Evolutionary conservation across 169 alveolate genomes (phyloP), one percentile per base, ranked within the genome.

Genomic region (Babesia caballi): DNA sequence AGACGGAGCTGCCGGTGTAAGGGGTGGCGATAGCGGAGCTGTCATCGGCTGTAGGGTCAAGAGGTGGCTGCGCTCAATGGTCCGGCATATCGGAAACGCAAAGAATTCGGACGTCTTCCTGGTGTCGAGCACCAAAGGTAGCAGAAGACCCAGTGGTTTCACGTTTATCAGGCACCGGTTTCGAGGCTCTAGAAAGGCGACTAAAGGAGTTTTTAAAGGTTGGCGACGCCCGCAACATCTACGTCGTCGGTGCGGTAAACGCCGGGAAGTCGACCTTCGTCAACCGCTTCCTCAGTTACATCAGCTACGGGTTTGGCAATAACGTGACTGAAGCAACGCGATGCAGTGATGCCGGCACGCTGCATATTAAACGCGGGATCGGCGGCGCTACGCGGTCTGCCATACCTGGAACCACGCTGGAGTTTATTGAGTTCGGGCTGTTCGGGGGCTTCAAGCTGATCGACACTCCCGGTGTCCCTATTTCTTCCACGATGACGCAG

Each of bases 381-480:
- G 96, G 96, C 6, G 96, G 96, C 19, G 92, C 89, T 28, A 92
- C 96, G 2, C 83, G 94, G 41, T 92, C 96, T 3, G 88, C 91
- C 19, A 71, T 91, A 6, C 96, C 96, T 0, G 94, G 94, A 44
- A 92, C 95, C 23, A 92, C 96, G 8, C 70, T 92, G 81, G 88
- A 89, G 68, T 85, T 87, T 60, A 59, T 91, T 25, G 90, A 91
- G 8, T 91, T 92, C 49, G 91, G 93, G 15, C 85, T 92, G 44
- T 91, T 90, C n/a, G 83, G 82, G 40, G 92, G 92, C 32, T 83
- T 90, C 67, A 90, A 90, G 41, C 82, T 91, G 9, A 73, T 92
- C 21, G 96, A 92, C 66, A 92, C 95, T 0, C 91, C 94, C 4
- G 96, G 96, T 19, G 86, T 92, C 0, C 96, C 96, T 6, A 76